A percentile compares a stretch with the other conserved stretches of the same genome.
phyloP scores from a whole-genome alignment of 768 basidiomycete genomes.

The Termitomyces sp. region DNA sequence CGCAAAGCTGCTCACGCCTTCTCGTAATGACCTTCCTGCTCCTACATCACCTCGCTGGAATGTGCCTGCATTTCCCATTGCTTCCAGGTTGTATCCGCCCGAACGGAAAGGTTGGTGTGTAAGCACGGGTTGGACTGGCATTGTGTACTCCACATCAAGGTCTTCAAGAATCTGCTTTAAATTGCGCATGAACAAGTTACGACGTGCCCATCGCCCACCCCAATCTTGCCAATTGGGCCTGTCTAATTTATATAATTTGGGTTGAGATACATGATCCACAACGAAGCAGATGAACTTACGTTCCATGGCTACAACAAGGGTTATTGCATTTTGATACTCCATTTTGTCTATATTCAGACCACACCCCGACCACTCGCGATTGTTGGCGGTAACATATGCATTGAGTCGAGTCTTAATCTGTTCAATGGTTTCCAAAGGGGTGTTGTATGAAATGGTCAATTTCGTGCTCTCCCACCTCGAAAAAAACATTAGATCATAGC shows the following conservation, averaged over 20 bases:
- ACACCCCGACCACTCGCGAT: conserved; percentile 67
- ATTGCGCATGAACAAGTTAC: conserved; percentile 71
- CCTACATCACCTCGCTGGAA: conserved; percentile 14
- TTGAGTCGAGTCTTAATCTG: conserved; percentile 54
- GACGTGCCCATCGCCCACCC: conserved; percentile 74
- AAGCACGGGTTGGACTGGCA: conserved; percentile 71
- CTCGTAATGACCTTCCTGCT: conserved; percentile 4
- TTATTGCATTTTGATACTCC: conserved; percentile 70
- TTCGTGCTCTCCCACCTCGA: conserved; percentile 64
- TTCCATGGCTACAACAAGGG: conserved; percentile 64
- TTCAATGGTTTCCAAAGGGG: conserved; percentile 67
- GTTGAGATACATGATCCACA: neutral
- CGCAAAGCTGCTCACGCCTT: conserved; percentile 6
- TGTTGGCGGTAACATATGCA: conserved; percentile 56
- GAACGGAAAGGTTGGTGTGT: conserved; percentile 27
- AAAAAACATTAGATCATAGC: neutral
- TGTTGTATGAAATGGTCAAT: conserved; percentile 61
- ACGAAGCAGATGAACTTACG: conserved; percentile 36
- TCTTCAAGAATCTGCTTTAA: conserved; percentile 70
- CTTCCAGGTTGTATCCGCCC: neutral
- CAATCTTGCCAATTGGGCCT: conserved; percentile 85
- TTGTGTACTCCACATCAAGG: conserved; percentile 62
- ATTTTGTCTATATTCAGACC: conserved; percentile 72
- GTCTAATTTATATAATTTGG: conserved; percentile 25
- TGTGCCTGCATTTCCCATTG: conserved; percentile 24